Evolutionary conservation across 148 eudicot genomes (phyloP).

Genomic region (Suaeda aralocaspica): DNA sequence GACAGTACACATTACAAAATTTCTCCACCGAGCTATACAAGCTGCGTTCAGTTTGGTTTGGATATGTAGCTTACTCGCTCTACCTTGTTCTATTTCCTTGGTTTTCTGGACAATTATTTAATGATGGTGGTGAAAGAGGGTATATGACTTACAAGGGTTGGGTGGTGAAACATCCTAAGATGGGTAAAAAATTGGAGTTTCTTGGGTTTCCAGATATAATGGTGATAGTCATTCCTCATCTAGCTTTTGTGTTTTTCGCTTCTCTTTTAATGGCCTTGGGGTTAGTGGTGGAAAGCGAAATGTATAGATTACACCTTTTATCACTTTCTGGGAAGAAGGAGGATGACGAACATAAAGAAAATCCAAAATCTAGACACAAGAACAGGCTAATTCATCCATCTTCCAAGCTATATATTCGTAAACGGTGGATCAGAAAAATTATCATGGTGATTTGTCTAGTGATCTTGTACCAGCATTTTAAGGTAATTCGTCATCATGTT

Average conservation of each 20-base stretch:
- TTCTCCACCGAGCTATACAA: slow-evolving; percentile 45
- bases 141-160: slow-evolving; percentile 92
- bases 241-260: slow-evolving; percentile 64
- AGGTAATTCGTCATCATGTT: slow-evolving; percentile 39
- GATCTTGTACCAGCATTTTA: slow-evolving; percentile 67
- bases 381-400: slow-evolving; percentile 10
- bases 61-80: slow-evolving; percentile 46
- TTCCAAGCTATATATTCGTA: slow-evolving; percentile 19
- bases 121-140: slow-evolving; percentile 52
- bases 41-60: slow-evolving; percentile 49
- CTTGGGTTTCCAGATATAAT: slow-evolving; percentile 80
- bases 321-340: slow-evolving; percentile 66
- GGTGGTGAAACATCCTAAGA: slow-evolving; percentile 40
- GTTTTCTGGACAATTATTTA: slow-evolving; percentile 64
- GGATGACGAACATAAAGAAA: slow-evolving; percentile 37
- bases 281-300: slow-evolving; percentile 60
- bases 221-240: slow-evolving; percentile 80
- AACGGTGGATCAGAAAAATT: slow-evolving; percentile 55
- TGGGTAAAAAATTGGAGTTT: slow-evolving; percentile 36
- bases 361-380: slow-evolving; percentile 16
- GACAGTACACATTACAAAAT: slow-evolving; percentile 42
- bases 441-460: slow-evolving; percentile 49
- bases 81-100: slow-evolving; percentile 80
- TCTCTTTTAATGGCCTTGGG: slow-evolving; percentile 40
- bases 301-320: slow-evolving; percentile 41